Conservation (phyloP, 371 early-diverging fungal species). For the Chytridiales sp. region DNA sequence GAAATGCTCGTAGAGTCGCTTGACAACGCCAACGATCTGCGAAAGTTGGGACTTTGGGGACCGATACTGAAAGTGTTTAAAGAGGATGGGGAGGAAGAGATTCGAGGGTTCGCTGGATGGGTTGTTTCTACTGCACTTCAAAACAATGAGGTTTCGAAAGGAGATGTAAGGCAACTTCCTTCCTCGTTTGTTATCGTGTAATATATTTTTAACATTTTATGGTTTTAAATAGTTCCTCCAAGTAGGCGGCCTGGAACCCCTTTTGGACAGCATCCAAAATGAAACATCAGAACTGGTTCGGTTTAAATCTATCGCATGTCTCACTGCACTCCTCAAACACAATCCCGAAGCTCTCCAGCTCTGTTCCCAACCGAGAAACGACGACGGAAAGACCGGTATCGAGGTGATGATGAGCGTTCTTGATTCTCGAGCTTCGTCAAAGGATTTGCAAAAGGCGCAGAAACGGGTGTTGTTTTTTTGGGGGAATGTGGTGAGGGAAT, state of each 20-base stretch:
- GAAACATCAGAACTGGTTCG: slow-evolving; percentile 62
- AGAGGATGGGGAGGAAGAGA: slow-evolving; percentile 51
- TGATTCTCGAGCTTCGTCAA: slow-evolving; percentile 2
- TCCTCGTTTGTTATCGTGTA: neutral
- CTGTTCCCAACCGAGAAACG: slow-evolving; percentile 53
- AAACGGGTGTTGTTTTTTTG: slow-evolving; percentile 64
- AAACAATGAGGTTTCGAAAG: slow-evolving; percentile 86
- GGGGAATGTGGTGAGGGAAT: slow-evolving; percentile 57
- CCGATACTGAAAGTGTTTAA: slow-evolving; percentile 62
- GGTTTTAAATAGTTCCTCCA: slow-evolving; percentile 57
- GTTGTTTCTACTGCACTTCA: slow-evolving; percentile 91
- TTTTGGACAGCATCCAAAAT: slow-evolving; percentile 53
- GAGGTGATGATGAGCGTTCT: slow-evolving; percentile 7
- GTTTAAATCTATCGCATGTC: slow-evolving; percentile 73
- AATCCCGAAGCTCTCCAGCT: slow-evolving; percentile 60
- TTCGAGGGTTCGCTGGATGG: slow-evolving; percentile 83
- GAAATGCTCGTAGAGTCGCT: slow-evolving; percentile 93
- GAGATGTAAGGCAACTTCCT: slow-evolving; percentile 45
- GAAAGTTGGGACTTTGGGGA: slow-evolving; percentile 86
- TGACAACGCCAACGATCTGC: slow-evolving; percentile 91
- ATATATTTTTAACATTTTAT: slow-evolving; percentile 6
- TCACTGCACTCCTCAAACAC: slow-evolving; percentile 71
- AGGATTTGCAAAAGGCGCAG: slow-evolving; percentile 43
- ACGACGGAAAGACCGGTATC: slow-evolving; percentile 31
- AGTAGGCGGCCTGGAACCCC: slow-evolving; percentile 57